Evolutionary conservation across 2,329 filamentous ascomycete genomes (phyloP), one percentile per base, ranked within the genome.

Genomic region (Epichloe amarillans): DNA sequence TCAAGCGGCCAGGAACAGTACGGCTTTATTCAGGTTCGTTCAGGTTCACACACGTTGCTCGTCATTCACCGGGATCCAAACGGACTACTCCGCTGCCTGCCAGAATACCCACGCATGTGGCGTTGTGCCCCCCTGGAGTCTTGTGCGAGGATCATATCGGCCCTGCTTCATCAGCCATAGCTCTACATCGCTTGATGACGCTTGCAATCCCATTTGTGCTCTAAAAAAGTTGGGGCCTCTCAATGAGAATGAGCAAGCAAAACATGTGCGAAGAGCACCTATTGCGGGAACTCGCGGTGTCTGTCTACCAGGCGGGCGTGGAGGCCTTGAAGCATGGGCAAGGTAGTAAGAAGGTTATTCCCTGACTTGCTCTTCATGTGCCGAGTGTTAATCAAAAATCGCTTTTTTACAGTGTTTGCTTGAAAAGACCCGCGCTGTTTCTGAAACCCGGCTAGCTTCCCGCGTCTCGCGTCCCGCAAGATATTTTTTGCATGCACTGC

Each of bases 111-210:
- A 38, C 35, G 35, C 21, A 14, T 6, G 12, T 26, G 38, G 37
- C 45, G 33, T 46, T n/a, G 36, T 21, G 12, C 3, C 49, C 26
- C 26, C 39, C 40, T 35, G n/a, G 33, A n/a, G 15, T 39, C 44
- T 50, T 53, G 51, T 53, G 46, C 49, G 46, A 53, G 39, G 40
- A 48, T 30, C 5, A 44, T 48, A 50, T 53, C 51, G 51, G 51
- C 39, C 51, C 51, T 53, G 48, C 45, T 42, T 51, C 41, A 17
- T 48, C 45, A 38, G 15, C 19, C 21, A 37, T 47, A 19, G 40
- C 38, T 43, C 39, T 36, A 35, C 21, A 21, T 53, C 51, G 51
- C 51, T 50, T 53, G 35, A 48, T 48, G 51, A 51, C 39, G 51
- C 51, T 40, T 47, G 5, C 38, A 35, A 42, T 39, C 1, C 23